A percentile compares a stretch with the other conserved stretches of the same genome.
Conservation (phyloP, 257 asterid genomes). For the Leptodermis oblonga region DNA sequence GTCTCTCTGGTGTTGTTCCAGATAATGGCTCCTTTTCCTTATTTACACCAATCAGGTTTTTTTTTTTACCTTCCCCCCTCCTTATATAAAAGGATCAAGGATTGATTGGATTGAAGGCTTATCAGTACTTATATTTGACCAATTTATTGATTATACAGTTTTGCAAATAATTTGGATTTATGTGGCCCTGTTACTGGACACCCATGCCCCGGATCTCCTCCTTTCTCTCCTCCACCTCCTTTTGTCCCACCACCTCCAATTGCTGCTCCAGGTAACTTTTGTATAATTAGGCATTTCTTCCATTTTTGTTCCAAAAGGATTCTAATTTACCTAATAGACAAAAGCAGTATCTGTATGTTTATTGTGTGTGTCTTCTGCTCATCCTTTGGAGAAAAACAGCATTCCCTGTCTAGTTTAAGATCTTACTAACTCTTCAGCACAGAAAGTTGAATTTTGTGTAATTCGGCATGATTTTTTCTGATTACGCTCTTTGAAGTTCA, state of each 20-base stretch:
- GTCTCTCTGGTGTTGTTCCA: slow-evolving; percentile 85
- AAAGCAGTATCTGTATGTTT: background rate
- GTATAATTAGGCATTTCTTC: too few species aligned
- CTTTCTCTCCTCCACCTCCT: slow-evolving; percentile 99
- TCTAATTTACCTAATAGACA: background rate
- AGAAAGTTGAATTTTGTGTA: background rate
- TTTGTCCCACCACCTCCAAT: slow-evolving; percentile 87
- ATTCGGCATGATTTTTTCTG: background rate
- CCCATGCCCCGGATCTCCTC: slow-evolving; percentile 99
- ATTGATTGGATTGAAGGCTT: slow-evolving; percentile 13
- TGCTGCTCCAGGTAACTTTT: slow-evolving; percentile 64
- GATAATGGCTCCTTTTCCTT: slow-evolving; percentile 94
- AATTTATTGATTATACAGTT: slow-evolving; percentile 43
- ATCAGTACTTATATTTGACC: slow-evolving; percentile 13
- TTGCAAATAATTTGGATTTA: slow-evolving; percentile 85
- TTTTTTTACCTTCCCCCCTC: background rate
- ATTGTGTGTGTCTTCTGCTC: background rate
- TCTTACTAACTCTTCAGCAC: background rate
- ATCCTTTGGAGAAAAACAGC: background rate
- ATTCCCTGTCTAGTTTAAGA: background rate
- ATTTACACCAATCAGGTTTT: slow-evolving; percentile 91
- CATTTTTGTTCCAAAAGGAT: background rate
- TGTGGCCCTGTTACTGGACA: slow-evolving; percentile 96
- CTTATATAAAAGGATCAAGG: slow-evolving; percentile 4
- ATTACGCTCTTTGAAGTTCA: slow-evolving; percentile 12